Percentiles rank a stretch among this genome's conserved stretches.
These are phyloP conservation scores for Oenanthe sinensis DNA, from an alignment of 129 eudicot species.

Conservation along the genomic window DNA sequence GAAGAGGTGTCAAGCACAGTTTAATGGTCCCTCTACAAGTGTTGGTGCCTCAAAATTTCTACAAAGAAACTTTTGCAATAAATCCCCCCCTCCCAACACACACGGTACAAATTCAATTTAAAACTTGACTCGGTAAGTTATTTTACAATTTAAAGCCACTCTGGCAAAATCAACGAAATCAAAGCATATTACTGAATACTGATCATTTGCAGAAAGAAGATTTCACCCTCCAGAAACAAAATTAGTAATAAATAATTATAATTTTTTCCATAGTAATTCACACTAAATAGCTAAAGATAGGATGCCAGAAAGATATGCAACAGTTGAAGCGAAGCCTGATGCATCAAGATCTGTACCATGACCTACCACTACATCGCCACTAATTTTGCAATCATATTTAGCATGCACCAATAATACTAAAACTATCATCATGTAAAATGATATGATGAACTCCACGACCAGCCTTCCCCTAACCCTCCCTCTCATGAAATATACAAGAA, in stretches of 20 bases:
- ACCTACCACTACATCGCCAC: background rate
- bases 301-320: background rate
- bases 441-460: no score
- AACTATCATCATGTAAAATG: no score
- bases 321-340: background rate
- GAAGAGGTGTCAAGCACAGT: background rate
- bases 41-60: background rate
- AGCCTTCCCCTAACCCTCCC: background rate
- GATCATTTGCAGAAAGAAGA: background rate
- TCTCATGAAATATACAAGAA: background rate
- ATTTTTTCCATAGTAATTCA: background rate
- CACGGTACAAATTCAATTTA: background rate
- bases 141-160: background rate
- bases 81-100: background rate
- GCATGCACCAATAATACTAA: background rate
- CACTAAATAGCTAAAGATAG: background rate
- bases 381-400: background rate
- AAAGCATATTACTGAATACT: background rate
- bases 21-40: background rate
- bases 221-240: background rate
- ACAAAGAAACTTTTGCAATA: background rate
- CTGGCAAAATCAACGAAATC: background rate
- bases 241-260: background rate
- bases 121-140: background rate
- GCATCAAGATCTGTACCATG: background rate